Evolutionary conservation across 73 alveolate species (phyloP).

Genomic region (Tetrahymena thermophila): DNA sequence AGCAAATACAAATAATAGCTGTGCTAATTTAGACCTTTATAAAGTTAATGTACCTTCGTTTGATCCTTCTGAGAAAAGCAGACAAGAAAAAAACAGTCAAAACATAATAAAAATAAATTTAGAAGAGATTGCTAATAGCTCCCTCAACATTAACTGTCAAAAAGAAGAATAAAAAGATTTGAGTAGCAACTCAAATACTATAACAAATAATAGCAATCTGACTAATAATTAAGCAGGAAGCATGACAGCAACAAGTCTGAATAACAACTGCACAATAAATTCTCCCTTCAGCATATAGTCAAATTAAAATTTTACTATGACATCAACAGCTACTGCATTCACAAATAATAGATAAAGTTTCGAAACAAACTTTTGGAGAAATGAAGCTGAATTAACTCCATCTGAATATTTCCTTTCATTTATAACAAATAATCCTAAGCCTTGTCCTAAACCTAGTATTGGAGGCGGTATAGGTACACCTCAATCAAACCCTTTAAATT

Average conservation of each 20-base stretch:
- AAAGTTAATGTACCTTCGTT: neutral
- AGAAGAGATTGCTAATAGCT: neutral
- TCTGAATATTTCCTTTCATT: neutral
- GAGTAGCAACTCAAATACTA: neutral
- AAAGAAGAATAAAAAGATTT: neutral
- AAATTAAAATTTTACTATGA: neutral
- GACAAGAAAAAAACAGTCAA: neutral
- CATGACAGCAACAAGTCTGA: neutral
- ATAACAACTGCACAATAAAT: neutral
- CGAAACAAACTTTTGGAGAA: neutral
- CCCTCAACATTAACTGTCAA: neutral
- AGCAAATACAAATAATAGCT: neutral
- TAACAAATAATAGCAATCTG: neutral
- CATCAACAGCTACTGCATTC: neutral
- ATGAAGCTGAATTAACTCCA: neutral
- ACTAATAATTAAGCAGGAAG: neutral
- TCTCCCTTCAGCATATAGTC: neutral
- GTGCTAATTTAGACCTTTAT: neutral
- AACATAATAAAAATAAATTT: neutral
- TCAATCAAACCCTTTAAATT: neutral
- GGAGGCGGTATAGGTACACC: neutral
- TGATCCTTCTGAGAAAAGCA: neutral
- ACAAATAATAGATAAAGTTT: neutral
- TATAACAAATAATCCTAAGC: neutral
- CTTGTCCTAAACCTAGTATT: neutral